A percentile compares a stretch with the other conserved stretches of the same genome.
Conservation (phyloP, 2,329 filamentous ascomycete species). For the Emergomyces orientalis region DNA sequence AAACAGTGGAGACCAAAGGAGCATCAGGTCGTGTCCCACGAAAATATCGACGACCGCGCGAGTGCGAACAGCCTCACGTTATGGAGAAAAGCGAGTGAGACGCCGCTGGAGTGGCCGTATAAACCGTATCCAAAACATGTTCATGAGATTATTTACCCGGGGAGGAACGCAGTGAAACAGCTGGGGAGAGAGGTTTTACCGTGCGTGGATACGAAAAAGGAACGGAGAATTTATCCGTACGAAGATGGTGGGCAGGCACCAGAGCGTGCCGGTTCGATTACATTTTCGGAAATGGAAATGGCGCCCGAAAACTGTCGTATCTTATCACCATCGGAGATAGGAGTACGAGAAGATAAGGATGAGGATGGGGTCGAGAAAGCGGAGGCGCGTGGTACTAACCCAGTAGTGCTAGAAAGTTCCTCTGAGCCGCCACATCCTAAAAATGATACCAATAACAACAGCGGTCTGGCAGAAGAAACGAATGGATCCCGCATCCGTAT, state of each 20-base stretch:
- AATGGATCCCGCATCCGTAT: conserved; percentile 3
- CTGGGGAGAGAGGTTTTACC: background rate
- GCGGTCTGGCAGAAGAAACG: background rate
- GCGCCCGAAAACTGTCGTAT: background rate
- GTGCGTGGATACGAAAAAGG: background rate
- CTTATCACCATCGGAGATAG: background rate
- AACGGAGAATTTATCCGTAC: background rate
- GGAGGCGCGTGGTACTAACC: background rate
- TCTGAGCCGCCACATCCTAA: background rate
- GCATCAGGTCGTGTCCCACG: background rate
- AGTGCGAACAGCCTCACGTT: background rate
- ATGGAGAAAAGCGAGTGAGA: background rate
- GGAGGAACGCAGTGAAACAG: background rate
- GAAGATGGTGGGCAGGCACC: background rate
- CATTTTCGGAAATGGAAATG: background rate
- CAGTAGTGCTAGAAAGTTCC: background rate
- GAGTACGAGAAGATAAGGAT: background rate
- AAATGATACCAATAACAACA: background rate
- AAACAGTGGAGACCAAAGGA: conserved; percentile 41
- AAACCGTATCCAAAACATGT: background rate
- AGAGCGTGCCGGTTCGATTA: background rate
- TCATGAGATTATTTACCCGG: background rate
- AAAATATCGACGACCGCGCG: background rate
- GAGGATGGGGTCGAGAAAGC: background rate
- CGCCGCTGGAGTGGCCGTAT: background rate